These are phyloP conservation scores for Ogataea degrootiae DNA, from an alignment of 805 yeast genomes.

Conservation along the genomic window DNA sequence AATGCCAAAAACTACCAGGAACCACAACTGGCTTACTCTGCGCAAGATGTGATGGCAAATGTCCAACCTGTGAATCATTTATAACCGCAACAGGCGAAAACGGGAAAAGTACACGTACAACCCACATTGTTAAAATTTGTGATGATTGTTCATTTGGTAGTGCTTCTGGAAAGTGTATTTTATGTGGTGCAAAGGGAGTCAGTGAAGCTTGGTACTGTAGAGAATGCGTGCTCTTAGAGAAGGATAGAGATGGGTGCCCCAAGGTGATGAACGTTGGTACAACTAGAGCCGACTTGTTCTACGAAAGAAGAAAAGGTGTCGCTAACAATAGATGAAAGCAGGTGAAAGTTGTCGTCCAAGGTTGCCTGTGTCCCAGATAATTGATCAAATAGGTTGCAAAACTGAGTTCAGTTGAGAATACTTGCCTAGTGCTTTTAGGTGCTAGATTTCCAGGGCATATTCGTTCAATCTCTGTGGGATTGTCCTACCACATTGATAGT, in stretches of 20 bases:
- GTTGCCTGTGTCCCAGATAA: no score
- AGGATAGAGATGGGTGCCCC: slow-evolving; percentile 91
- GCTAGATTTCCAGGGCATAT: no score
- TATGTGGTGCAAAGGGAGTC: slow-evolving; percentile 58
- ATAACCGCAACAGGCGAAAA: slow-evolving; percentile 31
- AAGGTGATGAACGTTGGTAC: slow-evolving; percentile 76
- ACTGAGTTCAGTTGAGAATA: no score
- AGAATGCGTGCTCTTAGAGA: slow-evolving; percentile 77
- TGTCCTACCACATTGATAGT: no score
- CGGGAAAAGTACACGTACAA: slow-evolving; percentile 45
- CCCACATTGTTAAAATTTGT: slow-evolving; percentile 58
- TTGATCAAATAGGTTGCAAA: no score
- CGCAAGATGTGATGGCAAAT: slow-evolving; percentile 82
- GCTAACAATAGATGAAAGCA: no score
- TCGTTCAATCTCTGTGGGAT: no score
- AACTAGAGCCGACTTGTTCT: slow-evolving; percentile 61
- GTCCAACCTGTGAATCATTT: slow-evolving; percentile 85
- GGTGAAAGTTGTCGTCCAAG: no score
- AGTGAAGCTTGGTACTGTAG: slow-evolving; percentile 77
- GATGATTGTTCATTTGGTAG: slow-evolving; percentile 82
- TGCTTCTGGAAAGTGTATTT: slow-evolving; percentile 59
- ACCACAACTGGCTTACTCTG: slow-evolving; percentile 66
- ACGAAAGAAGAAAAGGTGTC: slow-evolving; percentile 44
- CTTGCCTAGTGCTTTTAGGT: no score
- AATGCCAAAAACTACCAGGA: slow-evolving; percentile 86